Evolutionary conservation across 495 filamentous ascomycete genomes (phyloP).

Genomic region (Tuber borchii): DNA sequence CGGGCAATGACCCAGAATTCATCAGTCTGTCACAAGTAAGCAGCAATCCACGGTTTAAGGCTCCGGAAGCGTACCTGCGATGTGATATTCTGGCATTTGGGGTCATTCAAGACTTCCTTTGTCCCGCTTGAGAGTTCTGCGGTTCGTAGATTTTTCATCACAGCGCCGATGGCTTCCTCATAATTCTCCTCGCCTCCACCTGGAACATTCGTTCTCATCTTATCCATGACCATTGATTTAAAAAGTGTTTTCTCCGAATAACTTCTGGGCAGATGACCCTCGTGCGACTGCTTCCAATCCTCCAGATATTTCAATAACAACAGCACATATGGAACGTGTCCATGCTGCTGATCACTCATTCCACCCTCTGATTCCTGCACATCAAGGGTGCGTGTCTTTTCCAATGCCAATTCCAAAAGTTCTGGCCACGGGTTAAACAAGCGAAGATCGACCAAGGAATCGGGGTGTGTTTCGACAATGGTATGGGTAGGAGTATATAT

Average conservation of each 20-base stretch:
- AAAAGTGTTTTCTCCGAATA: constrained; percentile 89
- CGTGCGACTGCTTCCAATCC: constrained; percentile 69
- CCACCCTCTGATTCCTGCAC: constrained; percentile 32
- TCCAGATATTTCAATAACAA: constrained; percentile 81
- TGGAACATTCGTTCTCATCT: constrained; percentile 63
- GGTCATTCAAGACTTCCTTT: constrained; percentile 69
- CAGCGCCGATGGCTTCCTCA: constrained; percentile 81
- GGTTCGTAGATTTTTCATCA: constrained; percentile 70
- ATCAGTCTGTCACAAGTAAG: constrained; percentile 38
- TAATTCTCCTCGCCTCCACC: constrained; percentile 97
- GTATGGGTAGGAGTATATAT: constrained; percentile 52
- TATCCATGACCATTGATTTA: constrained; percentile 57
- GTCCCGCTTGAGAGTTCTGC: constrained; percentile 61
- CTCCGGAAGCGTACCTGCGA: constrained; percentile 35
- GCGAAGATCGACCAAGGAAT: constrained; percentile 78
- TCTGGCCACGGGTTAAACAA: constrained; percentile 84
- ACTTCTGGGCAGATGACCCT: constrained; percentile 59
- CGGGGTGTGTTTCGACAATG: constrained; percentile 95
- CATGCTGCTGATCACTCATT: constrained; percentile 75
- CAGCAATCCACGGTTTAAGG: not conserved
- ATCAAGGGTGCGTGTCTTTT: constrained; percentile 61
- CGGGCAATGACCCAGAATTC: constrained; percentile 87
- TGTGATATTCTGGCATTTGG: constrained; percentile 50
- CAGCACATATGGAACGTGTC: constrained; percentile 83
- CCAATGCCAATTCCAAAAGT: constrained; percentile 56